Percentiles rank a stretch among this genome's conserved stretches.
Evolutionary conservation across 31 red algal genomes (phyloP).

Genomic region (Odonthalia washingtoniensis): DNA sequence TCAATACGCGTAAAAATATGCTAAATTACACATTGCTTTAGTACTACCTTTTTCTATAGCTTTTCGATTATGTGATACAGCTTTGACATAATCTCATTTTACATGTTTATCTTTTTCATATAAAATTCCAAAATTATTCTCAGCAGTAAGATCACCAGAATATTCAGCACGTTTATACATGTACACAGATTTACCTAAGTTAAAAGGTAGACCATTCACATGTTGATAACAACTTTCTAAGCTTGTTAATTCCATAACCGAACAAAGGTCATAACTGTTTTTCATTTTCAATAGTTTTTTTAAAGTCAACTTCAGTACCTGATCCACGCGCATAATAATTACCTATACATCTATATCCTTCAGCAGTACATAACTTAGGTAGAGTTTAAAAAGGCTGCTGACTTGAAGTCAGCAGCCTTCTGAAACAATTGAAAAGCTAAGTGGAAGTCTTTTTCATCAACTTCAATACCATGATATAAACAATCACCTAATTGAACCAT

Average conservation of each 20-base stretch:
- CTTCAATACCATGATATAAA: slow-evolving; percentile 30
- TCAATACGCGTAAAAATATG: slow-evolving; percentile 59
- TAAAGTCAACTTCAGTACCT: slow-evolving; percentile 32
- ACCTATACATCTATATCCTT: slow-evolving; percentile 29
- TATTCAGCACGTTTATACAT: slow-evolving; percentile 35
- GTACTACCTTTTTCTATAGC: slow-evolving; percentile 47
- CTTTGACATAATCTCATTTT: slow-evolving; percentile 64
- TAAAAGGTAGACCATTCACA: slow-evolving; percentile 16
- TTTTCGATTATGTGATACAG: slow-evolving; percentile 50
- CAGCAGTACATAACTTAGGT: slow-evolving; percentile 46
- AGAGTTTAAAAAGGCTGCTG: no score
- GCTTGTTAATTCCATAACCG: neutral
- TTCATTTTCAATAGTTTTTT: slow-evolving; percentile 33
- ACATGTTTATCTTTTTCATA: no score
- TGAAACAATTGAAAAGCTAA: slow-evolving; percentile 37
- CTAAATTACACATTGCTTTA: slow-evolving; percentile 73
- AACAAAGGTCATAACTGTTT: slow-evolving; percentile 25
- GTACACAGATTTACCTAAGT: slow-evolving; percentile 9
- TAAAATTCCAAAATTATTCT: slow-evolving; percentile 69
- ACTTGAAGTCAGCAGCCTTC: slow-evolving; percentile 35
- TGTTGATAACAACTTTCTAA: slow-evolving; percentile 34
- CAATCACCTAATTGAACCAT: slow-evolving; percentile 43
- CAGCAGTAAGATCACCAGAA: slow-evolving; percentile 50
- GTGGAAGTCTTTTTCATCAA: slow-evolving; percentile 16
- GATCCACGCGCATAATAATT: slow-evolving; percentile 12